These are phyloP conservation scores for Didymella sp. DNA, from an alignment of 2,329 filamentous ascomycete species.

Conservation along the genomic window DNA sequence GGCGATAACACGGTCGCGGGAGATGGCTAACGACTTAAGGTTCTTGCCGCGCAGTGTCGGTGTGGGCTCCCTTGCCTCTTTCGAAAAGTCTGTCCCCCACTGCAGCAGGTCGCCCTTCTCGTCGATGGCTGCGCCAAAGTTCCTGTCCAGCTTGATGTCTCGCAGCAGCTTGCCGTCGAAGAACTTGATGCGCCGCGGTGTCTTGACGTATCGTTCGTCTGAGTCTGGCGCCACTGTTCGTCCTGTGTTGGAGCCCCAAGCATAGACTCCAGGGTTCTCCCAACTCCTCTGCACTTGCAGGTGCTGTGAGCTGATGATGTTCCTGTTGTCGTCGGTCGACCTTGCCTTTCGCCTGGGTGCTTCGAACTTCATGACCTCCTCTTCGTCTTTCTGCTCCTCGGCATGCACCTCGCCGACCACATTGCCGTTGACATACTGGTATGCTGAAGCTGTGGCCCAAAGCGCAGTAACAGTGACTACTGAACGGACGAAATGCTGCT, in stretches of 20 bases:
- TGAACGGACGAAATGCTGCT: conserved; percentile 56
- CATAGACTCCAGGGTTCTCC: conserved; percentile 86
- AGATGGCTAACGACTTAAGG: conserved; percentile 76
- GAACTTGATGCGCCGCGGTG: conserved; percentile 76
- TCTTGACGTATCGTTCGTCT: conserved; percentile 78
- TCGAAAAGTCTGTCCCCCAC: conserved; percentile 83
- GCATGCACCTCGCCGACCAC: conserved; percentile 54
- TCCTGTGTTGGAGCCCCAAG: conserved; percentile 89
- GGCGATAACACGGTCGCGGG: conserved; percentile 81
- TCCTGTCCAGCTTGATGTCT: conserved; percentile 83
- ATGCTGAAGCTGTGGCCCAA: conserved; percentile 54
- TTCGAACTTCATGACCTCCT: conserved; percentile 71
- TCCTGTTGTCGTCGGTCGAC: conserved; percentile 75
- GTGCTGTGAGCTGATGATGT: conserved; percentile 83
- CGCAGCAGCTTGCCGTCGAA: conserved; percentile 86
- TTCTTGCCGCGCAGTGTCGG: conserved; percentile 83
- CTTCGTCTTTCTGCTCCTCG: conserved; percentile 57
- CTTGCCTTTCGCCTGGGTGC: conserved; percentile 62
- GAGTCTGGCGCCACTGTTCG: conserved; percentile 86
- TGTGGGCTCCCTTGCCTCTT: conserved; percentile 67
- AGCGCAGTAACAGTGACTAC: conserved; percentile 52
- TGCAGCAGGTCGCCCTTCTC: conserved; percentile 89
- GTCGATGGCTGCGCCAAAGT: conserved; percentile 84
- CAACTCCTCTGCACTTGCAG: conserved; percentile 83
- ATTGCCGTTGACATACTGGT: conserved; percentile 53